A percentile compares a stretch with the other conserved stretches of the same genome.
Conservation (phyloP, 495 filamentous ascomycete species). For the Podospora pseudoanserina region DNA sequence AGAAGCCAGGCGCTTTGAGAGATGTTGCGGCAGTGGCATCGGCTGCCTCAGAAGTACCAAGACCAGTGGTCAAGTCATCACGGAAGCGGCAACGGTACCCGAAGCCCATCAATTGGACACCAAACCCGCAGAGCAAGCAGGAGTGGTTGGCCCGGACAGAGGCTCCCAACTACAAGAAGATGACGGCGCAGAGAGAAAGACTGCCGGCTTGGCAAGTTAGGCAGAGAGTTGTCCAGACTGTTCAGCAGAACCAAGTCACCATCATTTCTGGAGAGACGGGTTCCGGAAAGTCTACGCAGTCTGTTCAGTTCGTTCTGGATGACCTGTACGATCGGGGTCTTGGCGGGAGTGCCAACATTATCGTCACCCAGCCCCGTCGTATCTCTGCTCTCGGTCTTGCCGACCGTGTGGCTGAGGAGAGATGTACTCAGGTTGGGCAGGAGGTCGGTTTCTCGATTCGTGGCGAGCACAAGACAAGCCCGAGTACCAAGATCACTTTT, state of each 20-base stretch:
- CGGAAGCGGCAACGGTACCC: constrained; percentile 48
- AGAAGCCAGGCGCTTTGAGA: constrained; percentile 73
- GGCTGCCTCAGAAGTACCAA: constrained; percentile 49
- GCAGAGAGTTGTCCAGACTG: constrained; percentile 68
- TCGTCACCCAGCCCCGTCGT: constrained; percentile 91
- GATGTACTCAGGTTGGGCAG: constrained; percentile 73
- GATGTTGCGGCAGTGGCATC: constrained; percentile 72
- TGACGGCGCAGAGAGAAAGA: constrained; percentile 63
- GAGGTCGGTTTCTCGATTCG: constrained; percentile 95
- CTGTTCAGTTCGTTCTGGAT: constrained; percentile 92
- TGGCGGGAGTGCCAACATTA: constrained; percentile 79
- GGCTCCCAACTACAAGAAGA: constrained; percentile 60
- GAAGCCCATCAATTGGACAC: constrained; percentile 46
- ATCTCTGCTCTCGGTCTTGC: constrained; percentile 93
- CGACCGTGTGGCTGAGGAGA: constrained; percentile 90
- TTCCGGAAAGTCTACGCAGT: constrained; percentile 94
- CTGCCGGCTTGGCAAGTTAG: constrained; percentile 86
- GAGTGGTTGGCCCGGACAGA: constrained; percentile 46
- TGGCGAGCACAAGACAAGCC: constrained; percentile 70
- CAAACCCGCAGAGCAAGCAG: constrained; percentile 40
- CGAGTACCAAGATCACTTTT: constrained; percentile 82
- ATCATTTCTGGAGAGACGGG: constrained; percentile 97
- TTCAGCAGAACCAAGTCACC: constrained; percentile 74
- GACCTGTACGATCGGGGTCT: constrained; percentile 76
- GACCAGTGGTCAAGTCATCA: constrained; percentile 25